Evolutionary conservation across 441 rosid species (phyloP), one percentile per base, ranked within the genome.

Genomic region (Hura crepitans): DNA sequence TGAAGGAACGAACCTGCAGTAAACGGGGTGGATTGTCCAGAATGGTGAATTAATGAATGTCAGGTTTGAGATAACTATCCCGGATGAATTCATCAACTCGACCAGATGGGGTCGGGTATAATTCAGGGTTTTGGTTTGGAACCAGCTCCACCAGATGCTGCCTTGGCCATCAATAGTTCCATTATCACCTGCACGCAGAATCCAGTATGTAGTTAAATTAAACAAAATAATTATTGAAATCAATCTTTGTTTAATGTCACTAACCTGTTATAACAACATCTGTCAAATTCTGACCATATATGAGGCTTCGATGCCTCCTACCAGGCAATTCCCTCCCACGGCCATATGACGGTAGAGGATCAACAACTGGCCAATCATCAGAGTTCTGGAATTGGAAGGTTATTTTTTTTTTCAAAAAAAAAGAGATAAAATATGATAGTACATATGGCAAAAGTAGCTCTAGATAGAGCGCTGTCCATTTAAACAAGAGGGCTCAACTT

Each of bases 151-250:
- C 99, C 97, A 95, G 62, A 78, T 54, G 72, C 84, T 83, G 74
- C 99, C 99, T 86, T 95, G 99, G 63, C 99, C 99, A 78, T 95
- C 93, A 33, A 95, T 78, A 57, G 94, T 89, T 75, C 99, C 99
- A 75, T 92, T 95, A 50, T 90, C 91, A 63, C 99, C 97, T 95
- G 80, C 68, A 59, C 47, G 56, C 35, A 72, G 62, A 71, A 69
- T 45, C 45, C 50, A n/a, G n/a, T 56, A 69, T 67, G 55, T 76
- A 68, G 74, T 50, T 23, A 67, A 77, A 63, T 30, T 27, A 46
- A 62, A 58, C 33, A 72, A 66, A 35, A 61, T 14, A 28, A 43
- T 7, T 0, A 22, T 22, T 59, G 39, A 62, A 71, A 25, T 39
- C 2, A 31, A 77, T 37, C 75, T 45, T 53, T 57, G 30, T 43